These are phyloP conservation scores for Henckelia pumila DNA, from an alignment of 257 asterid species.

Conservation along the genomic window DNA sequence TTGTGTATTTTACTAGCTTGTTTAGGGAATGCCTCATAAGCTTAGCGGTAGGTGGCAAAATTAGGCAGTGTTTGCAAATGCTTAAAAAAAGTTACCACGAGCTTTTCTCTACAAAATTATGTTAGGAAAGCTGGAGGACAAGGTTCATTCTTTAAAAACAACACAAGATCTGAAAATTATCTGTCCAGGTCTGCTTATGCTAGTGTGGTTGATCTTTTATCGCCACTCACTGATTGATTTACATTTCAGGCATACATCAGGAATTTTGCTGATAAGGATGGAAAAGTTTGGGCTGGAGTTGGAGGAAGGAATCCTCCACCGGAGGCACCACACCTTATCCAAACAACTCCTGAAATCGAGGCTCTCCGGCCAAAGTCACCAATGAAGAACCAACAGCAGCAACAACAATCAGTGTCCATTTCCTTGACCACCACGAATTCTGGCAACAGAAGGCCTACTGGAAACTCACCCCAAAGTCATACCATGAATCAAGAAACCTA, in stretches of 20 bases:
- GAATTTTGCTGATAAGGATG: conserved; percentile 79
- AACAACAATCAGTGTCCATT: conserved; percentile 68
- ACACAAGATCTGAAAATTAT: background rate
- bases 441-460: conserved; percentile 59
- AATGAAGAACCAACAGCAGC: conserved; percentile 88
- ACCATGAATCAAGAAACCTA: conserved; percentile 61
- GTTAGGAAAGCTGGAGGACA: too few species aligned
- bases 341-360: conserved; percentile 91
- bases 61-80: too few species aligned
- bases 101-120: too few species aligned
- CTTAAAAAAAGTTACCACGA: too few species aligned
- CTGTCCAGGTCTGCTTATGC: background rate
- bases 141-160: too few species aligned
- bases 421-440: conserved; percentile 67
- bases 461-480: conserved; percentile 61
- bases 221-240: conserved; percentile 1
- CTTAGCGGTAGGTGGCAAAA: too few species aligned
- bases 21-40: too few species aligned
- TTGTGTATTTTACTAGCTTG: too few species aligned
- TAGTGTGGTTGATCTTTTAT: background rate
- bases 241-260: conserved; percentile 59
- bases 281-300: conserved; percentile 94
- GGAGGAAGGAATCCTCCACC: conserved; percentile 99
- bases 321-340: conserved; percentile 91
- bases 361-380: conserved; percentile 96